Base-by-base conservation (phyloP, 148 eudicot species). In the Rhododendron griersonianum region DNA sequence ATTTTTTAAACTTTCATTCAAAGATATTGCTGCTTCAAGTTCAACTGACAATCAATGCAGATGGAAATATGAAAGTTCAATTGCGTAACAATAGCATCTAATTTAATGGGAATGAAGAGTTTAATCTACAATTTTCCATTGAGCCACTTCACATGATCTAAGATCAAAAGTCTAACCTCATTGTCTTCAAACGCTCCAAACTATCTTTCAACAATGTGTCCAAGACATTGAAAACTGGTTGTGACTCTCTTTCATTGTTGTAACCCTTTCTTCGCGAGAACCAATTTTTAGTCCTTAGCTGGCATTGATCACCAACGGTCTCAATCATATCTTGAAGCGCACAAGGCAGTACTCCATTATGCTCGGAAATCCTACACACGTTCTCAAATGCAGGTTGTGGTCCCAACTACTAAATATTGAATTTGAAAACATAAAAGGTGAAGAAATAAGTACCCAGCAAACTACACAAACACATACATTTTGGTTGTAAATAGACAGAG, bases 161-260 rank as follows among this genome's bases (percentile, higher is more conserved):
- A 23, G 53, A 51, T 33, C 13, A 39, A 77, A 89, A 74, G 53
- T 47, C 86, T 67, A 69, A 95, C 98, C 96, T 93, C 90, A 91
- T 88, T 1, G 28, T 83, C 86, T 91, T 92, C 82, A 93, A 84
- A 47, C 95, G 95, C 88, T 95, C 94, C 91, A 95, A 88, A 78
- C 90, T 93, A 78, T 57, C 78, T 90, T 89, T 95, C 51, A 95
- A 86, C 91, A 91, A 85, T 82, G 89, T 71, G 86, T 95, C 96
- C 91, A 95, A 87, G 19, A 88, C 92, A 87, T 89, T 91, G 75
- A 90, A 95, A 86, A 85, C 94, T 19, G 84, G 89, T 37, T 77
- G 89, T 5, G 93, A 86, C 41, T 89, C 92, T 79, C 89, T 87
- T 84, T 88, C 87, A 44, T 88, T 89, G 23, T 88, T 82, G 50